These are phyloP conservation scores for Aspergillus campestris DNA, from an alignment of 495 filamentous ascomycete genomes.

Conservation along the genomic window DNA sequence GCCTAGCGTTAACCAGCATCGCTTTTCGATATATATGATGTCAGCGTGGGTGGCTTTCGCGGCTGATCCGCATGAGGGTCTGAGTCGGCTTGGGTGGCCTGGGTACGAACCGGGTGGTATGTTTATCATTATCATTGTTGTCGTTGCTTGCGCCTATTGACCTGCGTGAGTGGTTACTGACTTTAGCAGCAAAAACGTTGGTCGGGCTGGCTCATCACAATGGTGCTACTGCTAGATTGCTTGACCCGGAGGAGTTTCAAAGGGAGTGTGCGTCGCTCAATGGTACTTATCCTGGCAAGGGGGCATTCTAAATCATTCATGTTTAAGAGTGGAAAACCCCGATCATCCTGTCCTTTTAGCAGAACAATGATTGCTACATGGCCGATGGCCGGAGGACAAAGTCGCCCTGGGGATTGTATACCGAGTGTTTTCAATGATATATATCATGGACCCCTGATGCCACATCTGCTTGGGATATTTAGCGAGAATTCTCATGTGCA, in stretches of 20 bases:
- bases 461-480: too few species aligned
- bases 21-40: conserved; percentile 30
- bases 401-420: too few species aligned
- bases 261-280: neutral
- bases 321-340: too few species aligned
- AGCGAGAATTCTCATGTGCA: too few species aligned
- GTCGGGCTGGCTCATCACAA: neutral
- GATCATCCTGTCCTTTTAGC: too few species aligned
- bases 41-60: conserved; percentile 44
- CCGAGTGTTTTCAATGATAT: too few species aligned
- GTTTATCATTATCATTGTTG: neutral
- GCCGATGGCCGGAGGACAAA: too few species aligned
- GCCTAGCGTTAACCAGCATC: conserved; percentile 18
- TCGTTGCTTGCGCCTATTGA: neutral
- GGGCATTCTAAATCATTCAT: neutral
- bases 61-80: conserved; percentile 35
- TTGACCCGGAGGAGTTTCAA: neutral
- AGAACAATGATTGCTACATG: too few species aligned
- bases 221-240: neutral
- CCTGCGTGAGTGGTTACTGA: neutral
- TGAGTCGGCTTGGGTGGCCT: conserved; percentile 35
- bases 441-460: too few species aligned
- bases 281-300: conserved; percentile 1
- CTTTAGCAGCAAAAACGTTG: neutral
- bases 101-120: conserved; percentile 19